A percentile compares a stretch with the other conserved stretches of the same genome.
phyloP scores from a whole-genome alignment of 768 basidiomycete genomes.

The Mrakia gelida region DNA sequence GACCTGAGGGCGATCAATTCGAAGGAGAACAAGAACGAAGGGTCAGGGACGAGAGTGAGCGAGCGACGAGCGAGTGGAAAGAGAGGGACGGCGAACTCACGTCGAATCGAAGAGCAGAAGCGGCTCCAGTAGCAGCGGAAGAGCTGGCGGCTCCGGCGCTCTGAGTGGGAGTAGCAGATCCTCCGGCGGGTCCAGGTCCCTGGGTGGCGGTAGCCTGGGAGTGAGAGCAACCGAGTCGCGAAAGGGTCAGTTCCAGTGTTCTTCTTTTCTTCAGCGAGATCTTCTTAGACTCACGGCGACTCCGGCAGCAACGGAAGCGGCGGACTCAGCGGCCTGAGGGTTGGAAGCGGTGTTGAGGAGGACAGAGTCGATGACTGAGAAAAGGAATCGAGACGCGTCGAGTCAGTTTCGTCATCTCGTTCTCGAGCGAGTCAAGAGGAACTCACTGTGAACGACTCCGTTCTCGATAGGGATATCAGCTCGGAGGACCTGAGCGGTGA shows the following conservation, averaged over 20 bases:
- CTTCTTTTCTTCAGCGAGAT: neutral
- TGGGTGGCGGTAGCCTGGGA: neutral
- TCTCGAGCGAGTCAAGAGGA: neutral
- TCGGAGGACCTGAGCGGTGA: slow-evolving; percentile 5
- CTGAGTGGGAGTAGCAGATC: neutral
- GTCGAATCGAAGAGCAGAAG: neutral
- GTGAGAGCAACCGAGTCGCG: neutral
- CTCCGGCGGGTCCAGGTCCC: neutral
- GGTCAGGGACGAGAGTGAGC: neutral
- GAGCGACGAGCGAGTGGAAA: too few species aligned
- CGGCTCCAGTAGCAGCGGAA: neutral
- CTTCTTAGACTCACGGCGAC: neutral
- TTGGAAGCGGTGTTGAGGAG: slow-evolving; percentile 13
- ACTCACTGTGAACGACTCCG: slow-evolving; percentile 17
- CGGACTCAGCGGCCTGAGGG: neutral
- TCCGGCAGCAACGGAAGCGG: neutral
- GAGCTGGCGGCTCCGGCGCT: neutral
- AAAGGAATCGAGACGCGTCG: neutral
- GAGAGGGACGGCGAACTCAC: neutral
- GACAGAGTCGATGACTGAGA: slow-evolving; percentile 10
- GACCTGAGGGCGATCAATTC: neutral
- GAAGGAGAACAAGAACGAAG: neutral
- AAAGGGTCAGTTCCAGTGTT: neutral
- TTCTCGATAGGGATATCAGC: slow-evolving; percentile 6
- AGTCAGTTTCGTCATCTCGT: neutral